A percentile compares a stretch with the other conserved stretches of the same genome.
These are phyloP conservation scores for Lentinula novae-zelandiae DNA, from an alignment of 1,284 basidiomycete genomes.

Conservation along the genomic window DNA sequence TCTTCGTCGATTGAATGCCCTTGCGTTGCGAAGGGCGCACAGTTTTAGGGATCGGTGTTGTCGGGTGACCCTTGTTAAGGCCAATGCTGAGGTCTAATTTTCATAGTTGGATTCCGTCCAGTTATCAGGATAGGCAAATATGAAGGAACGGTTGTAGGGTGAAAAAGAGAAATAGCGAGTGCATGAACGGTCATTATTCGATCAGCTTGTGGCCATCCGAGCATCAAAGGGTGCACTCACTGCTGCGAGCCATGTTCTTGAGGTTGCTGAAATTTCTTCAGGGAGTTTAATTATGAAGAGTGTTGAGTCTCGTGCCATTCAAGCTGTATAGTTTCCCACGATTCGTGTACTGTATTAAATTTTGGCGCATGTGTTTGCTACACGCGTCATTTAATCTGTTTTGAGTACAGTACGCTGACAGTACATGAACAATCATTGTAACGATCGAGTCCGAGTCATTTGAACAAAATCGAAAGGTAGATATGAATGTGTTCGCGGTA, in stretches of 20 bases:
- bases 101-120: not conserved
- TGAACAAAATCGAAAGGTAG: not conserved
- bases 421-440: no score
- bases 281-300: not conserved
- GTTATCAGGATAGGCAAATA: not conserved
- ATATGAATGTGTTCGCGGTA: not conserved
- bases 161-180: not conserved
- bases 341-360: not conserved
- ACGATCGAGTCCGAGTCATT: not conserved
- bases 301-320: not conserved
- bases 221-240: slow-evolving; percentile 36
- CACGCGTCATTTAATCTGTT: no score
- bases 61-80: slow-evolving; percentile 91
- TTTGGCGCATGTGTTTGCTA: no score
- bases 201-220: not conserved
- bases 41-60: slow-evolving; percentile 80
- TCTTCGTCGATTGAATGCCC: slow-evolving; percentile 83
- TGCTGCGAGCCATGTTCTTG: slow-evolving; percentile 72
- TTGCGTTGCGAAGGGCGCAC: slow-evolving; percentile 90
- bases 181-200: not conserved
- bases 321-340: not conserved
- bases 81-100: slow-evolving; percentile 83
- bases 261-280: slow-evolving; percentile 26
- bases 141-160: not conserved
- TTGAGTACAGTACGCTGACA: no score